Evolutionary conservation across 2,329 filamentous ascomycete species (phyloP).

Genomic region (Claviceps capensis): DNA sequence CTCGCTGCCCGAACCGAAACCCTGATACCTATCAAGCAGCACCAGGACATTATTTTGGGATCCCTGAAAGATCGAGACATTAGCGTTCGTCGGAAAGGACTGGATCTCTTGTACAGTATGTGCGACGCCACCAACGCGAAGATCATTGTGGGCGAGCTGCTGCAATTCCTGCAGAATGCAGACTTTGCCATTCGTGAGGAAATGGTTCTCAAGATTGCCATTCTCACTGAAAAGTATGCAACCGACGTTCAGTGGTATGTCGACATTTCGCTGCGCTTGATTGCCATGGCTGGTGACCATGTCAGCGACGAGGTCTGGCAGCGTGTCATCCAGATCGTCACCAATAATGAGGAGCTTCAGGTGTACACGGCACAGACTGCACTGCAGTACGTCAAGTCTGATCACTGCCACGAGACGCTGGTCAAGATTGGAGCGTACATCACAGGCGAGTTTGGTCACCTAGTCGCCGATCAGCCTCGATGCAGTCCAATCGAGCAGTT

Average conservation of each 20-base stretch:
- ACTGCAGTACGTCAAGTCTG: slow-evolving; percentile 78
- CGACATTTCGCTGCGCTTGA: slow-evolving; percentile 85
- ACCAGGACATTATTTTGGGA: slow-evolving; percentile 89
- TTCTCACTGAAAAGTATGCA: slow-evolving; percentile 95
- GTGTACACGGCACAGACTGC: slow-evolving; percentile 92
- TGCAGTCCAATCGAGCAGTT: slow-evolving; percentile 98
- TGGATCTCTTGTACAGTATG: slow-evolving; percentile 98
- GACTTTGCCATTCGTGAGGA: slow-evolving; percentile 97
- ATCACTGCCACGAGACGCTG: slow-evolving; percentile 90
- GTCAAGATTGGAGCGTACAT: slow-evolving; percentile 97
- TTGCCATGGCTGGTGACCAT: slow-evolving; percentile 94
- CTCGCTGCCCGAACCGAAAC: slow-evolving; percentile 87
- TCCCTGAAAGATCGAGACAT: slow-evolving; percentile 93
- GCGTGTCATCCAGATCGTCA: slow-evolving; percentile 94
- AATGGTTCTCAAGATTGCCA: slow-evolving; percentile 98
- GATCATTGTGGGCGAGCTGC: slow-evolving; percentile 81
- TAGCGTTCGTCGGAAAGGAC: slow-evolving; percentile 85
- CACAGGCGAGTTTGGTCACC: slow-evolving; percentile 89
- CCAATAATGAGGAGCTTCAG: slow-evolving; percentile 96
- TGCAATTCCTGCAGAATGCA: slow-evolving; percentile 89
- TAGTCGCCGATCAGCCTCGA: slow-evolving; percentile 82
- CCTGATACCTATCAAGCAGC: slow-evolving; percentile 92
- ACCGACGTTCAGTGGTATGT: slow-evolving; percentile 99
- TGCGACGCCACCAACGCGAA: slow-evolving; percentile 92
- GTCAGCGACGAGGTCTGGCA: slow-evolving; percentile 99